These are phyloP conservation scores for Ambrosiella beaveri DNA, from an alignment of 2,329 filamentous ascomycete species.

Conservation along the genomic window DNA sequence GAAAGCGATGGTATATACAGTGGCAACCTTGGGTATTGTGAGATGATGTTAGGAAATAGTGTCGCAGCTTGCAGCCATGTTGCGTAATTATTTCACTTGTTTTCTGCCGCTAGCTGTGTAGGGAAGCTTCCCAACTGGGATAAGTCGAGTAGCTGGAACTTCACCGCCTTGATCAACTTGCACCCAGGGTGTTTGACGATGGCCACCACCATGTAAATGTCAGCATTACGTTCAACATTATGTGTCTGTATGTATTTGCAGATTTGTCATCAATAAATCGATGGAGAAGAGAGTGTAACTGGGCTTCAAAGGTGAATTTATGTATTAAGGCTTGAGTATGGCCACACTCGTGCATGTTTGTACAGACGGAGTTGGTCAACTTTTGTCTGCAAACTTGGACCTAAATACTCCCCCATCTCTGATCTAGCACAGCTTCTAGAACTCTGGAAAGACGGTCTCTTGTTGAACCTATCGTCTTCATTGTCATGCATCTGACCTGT, in stretches of 20 bases:
- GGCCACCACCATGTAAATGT: neutral
- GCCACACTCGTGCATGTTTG: no score
- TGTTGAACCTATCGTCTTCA: no score
- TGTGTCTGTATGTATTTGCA: neutral
- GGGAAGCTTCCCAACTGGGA: neutral
- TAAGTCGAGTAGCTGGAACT: neutral
- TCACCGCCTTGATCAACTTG: neutral
- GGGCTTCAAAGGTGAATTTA: neutral
- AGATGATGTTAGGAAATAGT: neutral
- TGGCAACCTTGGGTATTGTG: neutral
- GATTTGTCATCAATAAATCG: neutral
- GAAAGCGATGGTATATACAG: neutral
- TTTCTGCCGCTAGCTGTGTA: neutral
- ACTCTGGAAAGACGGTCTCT: no score
- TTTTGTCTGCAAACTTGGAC: no score
- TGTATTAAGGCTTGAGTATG: neutral
- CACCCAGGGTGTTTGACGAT: neutral
- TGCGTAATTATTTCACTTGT: neutral
- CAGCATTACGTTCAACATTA: neutral
- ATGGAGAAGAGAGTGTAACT: neutral
- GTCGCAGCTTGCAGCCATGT: neutral
- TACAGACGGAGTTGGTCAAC: no score
- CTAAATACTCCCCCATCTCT: no score
- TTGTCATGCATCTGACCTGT: no score
- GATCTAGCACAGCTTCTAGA: no score